Evolutionary conservation across 2,329 filamentous ascomycete genomes (phyloP).

Genomic region (Bretziella fagacearum): DNA sequence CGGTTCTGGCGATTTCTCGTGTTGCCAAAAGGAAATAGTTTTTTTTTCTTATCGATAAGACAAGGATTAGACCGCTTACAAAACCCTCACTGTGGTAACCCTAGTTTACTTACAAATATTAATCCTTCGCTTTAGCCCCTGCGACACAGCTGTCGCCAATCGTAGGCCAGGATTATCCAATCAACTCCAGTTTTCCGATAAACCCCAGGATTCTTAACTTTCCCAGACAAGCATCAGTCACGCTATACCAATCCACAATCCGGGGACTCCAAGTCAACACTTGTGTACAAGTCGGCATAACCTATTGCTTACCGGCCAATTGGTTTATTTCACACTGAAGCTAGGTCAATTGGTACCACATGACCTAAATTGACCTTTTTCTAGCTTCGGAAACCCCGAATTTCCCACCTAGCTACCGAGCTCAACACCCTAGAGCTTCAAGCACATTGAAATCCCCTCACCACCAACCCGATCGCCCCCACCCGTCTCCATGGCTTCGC

Average conservation of each 20-base stretch:
- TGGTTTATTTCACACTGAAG: slow-evolving; percentile 1
- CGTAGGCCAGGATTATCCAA: neutral
- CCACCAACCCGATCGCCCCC: neutral
- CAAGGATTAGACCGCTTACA: too few relatives aligned
- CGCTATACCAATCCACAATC: slow-evolving; percentile 10
- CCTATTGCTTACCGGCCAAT: too few relatives aligned
- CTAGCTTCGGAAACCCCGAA: neutral
- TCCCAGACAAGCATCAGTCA: neutral
- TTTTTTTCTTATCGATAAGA: slow-evolving; percentile 15
- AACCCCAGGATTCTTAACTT: neutral
- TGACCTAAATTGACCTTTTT: slow-evolving; percentile 9
- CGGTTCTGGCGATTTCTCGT: neutral
- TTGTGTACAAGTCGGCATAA: slow-evolving; percentile 5
- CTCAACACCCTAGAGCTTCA: neutral
- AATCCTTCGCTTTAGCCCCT: neutral
- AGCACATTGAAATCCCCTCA: neutral
- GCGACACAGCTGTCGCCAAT: neutral
- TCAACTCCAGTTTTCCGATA: neutral
- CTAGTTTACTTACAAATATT: neutral
- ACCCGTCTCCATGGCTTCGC: slow-evolving; percentile 49
- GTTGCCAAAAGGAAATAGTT: slow-evolving; percentile 6
- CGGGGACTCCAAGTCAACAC: slow-evolving; percentile 9
- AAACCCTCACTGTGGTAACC: neutral
- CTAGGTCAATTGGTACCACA: slow-evolving; percentile 15
- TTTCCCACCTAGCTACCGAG: neutral